Base-by-base conservation (phyloP, 2,329 filamentous ascomycete genomes). In the Colletotrichum gloeosporioides region DNA sequence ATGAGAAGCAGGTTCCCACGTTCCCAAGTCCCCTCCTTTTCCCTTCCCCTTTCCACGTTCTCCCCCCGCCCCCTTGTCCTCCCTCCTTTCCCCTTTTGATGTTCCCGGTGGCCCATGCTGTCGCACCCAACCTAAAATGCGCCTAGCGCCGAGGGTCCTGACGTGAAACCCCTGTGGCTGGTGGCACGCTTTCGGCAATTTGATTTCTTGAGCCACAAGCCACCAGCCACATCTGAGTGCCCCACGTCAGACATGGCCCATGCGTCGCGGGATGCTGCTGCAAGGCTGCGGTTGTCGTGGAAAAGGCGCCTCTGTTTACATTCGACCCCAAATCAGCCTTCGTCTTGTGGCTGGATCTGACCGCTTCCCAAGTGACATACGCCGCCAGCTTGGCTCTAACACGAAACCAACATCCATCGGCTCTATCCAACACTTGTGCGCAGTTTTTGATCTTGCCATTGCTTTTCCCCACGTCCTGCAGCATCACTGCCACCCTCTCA, bases 231-330 rank as follows among this genome's bases (percentile, higher is more conserved):
- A 66, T 25, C 13, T 13, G 10, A 36, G 18, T 29, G n/a, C 71
- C 59, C 53, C 63, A 64, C 18, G 57, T 66, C 25, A 12, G 32
- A 49, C n/a, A 18, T 44, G 55, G 59, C 57, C 32, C 69, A 55
- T 67, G 69, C 65, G 62, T 25, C 57, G 63, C 44, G 57, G 55
- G 39, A 64, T 18, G 63, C 27, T 25, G 55, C 71, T 80, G 78
- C 78, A 79, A 80, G 78, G 81, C 78, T 79, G 70, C 57, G 69
- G 81, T 82, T 81, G 81, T 81, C 78, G 70, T 75, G 78, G 74
- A 65, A 67, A 76, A 65, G 53, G 27, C 75, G 67, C 65, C 71
- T 77, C 66, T 77, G 75, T 77, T 77, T 77, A 77, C 75, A 55
- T 77, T 71, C 71, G 62, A 61, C 64, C 59, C n/a, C 55, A 32